phyloP scores from a whole-genome alignment of 2,329 filamentous ascomycete genomes.

The Albifimbria verrucaria region DNA sequence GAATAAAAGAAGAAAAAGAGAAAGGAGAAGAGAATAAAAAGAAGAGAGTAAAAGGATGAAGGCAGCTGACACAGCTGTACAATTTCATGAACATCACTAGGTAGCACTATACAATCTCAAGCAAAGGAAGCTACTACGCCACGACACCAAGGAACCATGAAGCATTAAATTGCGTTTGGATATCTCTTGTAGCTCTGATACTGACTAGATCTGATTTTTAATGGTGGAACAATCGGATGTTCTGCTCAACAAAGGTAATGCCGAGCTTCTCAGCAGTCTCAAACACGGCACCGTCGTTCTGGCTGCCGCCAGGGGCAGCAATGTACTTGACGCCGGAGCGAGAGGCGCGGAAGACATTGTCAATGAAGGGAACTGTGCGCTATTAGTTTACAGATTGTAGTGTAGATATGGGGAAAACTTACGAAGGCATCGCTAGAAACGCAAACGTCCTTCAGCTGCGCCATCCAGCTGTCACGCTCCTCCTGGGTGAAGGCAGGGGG shows the following conservation, averaged over 20 bases:
- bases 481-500: constrained; percentile 77
- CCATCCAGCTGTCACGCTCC: constrained; percentile 83
- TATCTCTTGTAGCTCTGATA: too few species aligned
- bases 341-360: constrained; percentile 91
- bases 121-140: too few species aligned
- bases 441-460: constrained; percentile 76
- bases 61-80: too few species aligned
- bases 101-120: too few species aligned
- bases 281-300: constrained; percentile 79
- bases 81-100: too few species aligned
- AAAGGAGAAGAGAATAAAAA: background rate
- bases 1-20: background rate
- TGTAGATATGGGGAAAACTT: constrained; percentile 38
- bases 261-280: constrained; percentile 87
- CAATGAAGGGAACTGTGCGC: constrained; percentile 81
- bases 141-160: too few species aligned
- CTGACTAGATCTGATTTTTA: too few species aligned
- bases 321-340: constrained; percentile 94
- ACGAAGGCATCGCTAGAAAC: constrained; percentile 95
- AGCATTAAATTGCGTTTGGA: too few species aligned
- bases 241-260: constrained; percentile 95
- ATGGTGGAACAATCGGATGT: constrained; percentile 91
- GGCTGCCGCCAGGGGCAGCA: constrained; percentile 85
- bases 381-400: background rate
- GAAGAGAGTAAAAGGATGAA: too few species aligned